Evolutionary conservation across 78 protist genomes (phyloP).

Genomic region (Diacronema lutheri): DNA sequence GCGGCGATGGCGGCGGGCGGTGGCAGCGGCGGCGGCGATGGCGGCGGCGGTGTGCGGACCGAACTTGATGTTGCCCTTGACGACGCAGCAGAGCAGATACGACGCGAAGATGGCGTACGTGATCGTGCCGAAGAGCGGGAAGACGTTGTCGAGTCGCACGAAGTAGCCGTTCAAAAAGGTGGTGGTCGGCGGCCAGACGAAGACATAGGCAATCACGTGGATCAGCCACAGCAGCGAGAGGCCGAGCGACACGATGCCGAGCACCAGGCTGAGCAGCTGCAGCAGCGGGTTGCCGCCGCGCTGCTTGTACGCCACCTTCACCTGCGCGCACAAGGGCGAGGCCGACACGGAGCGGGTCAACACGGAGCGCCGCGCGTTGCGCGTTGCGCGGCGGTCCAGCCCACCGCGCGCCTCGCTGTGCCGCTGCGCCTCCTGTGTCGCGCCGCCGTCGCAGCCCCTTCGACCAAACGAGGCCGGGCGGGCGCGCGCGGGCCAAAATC

Average conservation of each 20-base stretch:
- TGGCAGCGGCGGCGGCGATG: too few relatives aligned
- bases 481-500: too few relatives aligned
- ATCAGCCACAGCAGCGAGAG: constrained; percentile 71
- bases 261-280: constrained; percentile 17
- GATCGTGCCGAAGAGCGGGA: constrained; percentile 71
- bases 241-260: constrained; percentile 57
- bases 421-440: too few relatives aligned
- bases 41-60: too few relatives aligned
- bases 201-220: constrained; percentile 69
- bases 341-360: too few relatives aligned
- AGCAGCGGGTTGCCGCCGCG: constrained; percentile 64
- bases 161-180: constrained; percentile 73
- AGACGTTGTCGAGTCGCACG: constrained; percentile 54
- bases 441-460: too few relatives aligned
- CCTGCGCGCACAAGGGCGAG: too few relatives aligned
- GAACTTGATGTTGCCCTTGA: constrained; percentile 80
- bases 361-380: too few relatives aligned
- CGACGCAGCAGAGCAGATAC: constrained; percentile 62
- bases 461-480: too few relatives aligned
- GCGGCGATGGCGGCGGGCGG: too few relatives aligned
- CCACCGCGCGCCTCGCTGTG: too few relatives aligned
- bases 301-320: constrained; percentile 31
- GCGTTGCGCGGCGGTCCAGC: too few relatives aligned
- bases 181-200: constrained; percentile 26
- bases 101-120: constrained; percentile 71